Base-by-base conservation (phyloP, 2,329 filamentous ascomycete genomes). In the Colletotrichum theobromicola region DNA sequence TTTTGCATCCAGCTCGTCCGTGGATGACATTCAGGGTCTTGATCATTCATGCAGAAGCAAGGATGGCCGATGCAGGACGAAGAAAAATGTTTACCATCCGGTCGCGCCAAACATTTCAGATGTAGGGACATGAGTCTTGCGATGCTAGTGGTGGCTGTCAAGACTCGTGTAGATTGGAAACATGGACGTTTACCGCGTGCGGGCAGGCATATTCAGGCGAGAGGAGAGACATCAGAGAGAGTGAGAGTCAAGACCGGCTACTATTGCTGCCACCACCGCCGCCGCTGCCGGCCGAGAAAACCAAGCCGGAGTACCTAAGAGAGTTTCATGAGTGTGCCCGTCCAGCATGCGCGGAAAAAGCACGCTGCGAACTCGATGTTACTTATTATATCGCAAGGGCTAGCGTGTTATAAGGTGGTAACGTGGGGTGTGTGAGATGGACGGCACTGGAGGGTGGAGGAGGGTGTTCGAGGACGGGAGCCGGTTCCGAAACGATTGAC, bases 401-500 rank as follows among this genome's bases (percentile, higher is more conserved):
- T 35, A 34, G 21, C 35, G 35, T 50, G 18, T 24, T 34, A 50
- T 61, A 18, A 50, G 16, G 21, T 16, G 42, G 42, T 28, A 57
- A 30, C 26, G 60, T 63, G n/a, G 42, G 26, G 63, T 55, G n/a
- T 53, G 42, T 66, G 42, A 66, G 63, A 16, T 13, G 42, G 42
- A 21, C 42, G 42, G 42, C 42, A 50, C 10, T 50, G 42, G 42
- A 21, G 42, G 42, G 42, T 50, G 42, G 42, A n/a, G 42, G 42
- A 50, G 28, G 21, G 66, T 60, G 66, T 68, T 68, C 53, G 55
- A 68, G 66, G 32, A 55, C 42, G 57, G 32, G 42, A 70, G n/a
- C 26, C 13, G n/a, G 67, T 60, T 75, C 34, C 72, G 69, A 75
- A 75, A 75, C 69, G 46, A 30, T 37, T 61, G 34, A 50, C 63